Evolutionary conservation across 2,329 filamentous ascomycete genomes (phyloP), one percentile per base, ranked within the genome.

Genomic region (Trichoderma simmonsii): DNA sequence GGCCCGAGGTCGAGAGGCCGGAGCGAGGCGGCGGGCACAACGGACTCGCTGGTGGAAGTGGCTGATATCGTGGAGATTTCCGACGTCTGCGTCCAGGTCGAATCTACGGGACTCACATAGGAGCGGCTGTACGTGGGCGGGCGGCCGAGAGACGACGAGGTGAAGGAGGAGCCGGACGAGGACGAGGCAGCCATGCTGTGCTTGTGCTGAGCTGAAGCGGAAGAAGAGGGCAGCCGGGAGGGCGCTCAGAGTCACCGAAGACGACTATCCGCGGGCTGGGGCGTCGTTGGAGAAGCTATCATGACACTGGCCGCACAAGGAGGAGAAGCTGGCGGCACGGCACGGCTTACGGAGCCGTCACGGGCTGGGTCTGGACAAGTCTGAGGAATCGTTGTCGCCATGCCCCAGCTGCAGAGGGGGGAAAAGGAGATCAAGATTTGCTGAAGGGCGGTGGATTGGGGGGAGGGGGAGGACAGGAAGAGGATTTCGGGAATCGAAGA

Each of bases 1-100:
- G 86, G 86, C 4, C 86, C 85, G 60, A 87, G 81, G 75, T 87
- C 86, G 56, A 87, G 81, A 43, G 85, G 83, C 69, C 80, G 79
- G 70, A 85, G 79, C 74, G 83, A 78, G 72, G 81, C 80, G 75
- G 82, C 79, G 73, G 80, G 80, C 69, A 78, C 74, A 71, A 72
- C 75, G 61, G 80, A 80, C 70, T 74, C 77, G 72, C 78, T 78
- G 61, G 78, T 81, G 70, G 84, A 85, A 21, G 83, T 77, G 39
- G 77, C 83, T 70, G 85, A 86, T 71, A 84, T 80, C 71, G 82
- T 83, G n/a, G 84, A 83, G 67, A 80, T 77, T 62, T 77, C 81
- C 21, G 82, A 85, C 70, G 80, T 83, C 28, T 84, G 84, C 72
- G 85, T 85, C 81, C 82, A 86, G 67, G 82, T 82, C 69, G 83